phyloP scores from a whole-genome alignment of 2,329 filamentous ascomycete genomes.

The Venturia pyrina region DNA sequence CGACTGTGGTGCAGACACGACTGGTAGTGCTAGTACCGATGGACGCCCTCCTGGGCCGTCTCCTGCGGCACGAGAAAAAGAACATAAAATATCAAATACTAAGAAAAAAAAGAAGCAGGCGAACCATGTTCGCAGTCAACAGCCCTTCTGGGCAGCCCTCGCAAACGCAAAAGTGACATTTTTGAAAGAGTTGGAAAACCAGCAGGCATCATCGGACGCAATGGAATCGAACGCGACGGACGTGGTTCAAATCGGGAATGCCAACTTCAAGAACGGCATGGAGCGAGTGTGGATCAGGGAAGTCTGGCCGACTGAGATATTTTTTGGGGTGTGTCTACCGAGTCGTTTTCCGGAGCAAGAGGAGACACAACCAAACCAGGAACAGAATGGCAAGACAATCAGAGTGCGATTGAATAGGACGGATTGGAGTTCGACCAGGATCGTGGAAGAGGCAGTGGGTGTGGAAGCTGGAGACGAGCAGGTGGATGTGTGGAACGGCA shows the following conservation, averaged over 20 bases:
- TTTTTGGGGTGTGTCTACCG: constrained; percentile 63
- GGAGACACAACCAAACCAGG: constrained; percentile 16
- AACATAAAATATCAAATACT: constrained; percentile 45
- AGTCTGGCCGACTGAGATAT: constrained; percentile 67
- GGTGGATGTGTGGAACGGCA: constrained; percentile 55
- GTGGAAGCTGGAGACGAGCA: constrained; percentile 35
- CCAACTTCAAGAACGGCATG: constrained; percentile 58
- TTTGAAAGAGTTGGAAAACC: constrained; percentile 69
- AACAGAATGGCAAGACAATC: constrained; percentile 55
- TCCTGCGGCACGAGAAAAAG: constrained; percentile 44
- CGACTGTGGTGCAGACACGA: constrained; percentile 41
- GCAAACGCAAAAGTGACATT: constrained; percentile 96
- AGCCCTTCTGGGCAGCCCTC: constrained; percentile 88
- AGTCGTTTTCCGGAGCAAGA: constrained; percentile 33
- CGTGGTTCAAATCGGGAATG: constrained; percentile 66
- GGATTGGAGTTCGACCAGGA: constrained; percentile 68
- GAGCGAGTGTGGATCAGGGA: constrained; percentile 74
- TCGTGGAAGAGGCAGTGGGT: constrained; percentile 42
- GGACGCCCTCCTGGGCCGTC: constrained; percentile 41
- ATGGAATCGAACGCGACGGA: constrained; percentile 66
- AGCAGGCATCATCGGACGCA: constrained; percentile 63
- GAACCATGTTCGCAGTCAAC: constrained; percentile 78
- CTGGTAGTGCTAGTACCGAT: constrained; percentile 33
- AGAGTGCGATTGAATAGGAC: constrained; percentile 71
- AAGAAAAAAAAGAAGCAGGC: constrained; percentile 83